Evolutionary conservation across 345 rosid species (phyloP).

Genomic region (rapeseed (Brassica napus)): Da-Ae NC_063435.1:12114001-12114500

Average conservation of each 20-base stretch:
- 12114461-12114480: not conserved
- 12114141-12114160: too few relatives aligned
- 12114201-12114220: slow-evolving; percentile 45
- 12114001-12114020: too few relatives aligned
- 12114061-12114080: too few relatives aligned
- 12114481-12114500: slow-evolving; percentile 23
- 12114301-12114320: not conserved
- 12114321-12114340: not conserved
- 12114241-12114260: slow-evolving; percentile 47
- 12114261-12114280: not conserved
- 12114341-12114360: not conserved
- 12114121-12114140: too few relatives aligned
- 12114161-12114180: slow-evolving; percentile 76
- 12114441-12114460: slow-evolving; percentile 6
- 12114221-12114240: slow-evolving; percentile 55
- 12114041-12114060: too few relatives aligned
- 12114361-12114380: not conserved
- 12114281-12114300: not conserved
- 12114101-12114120: too few relatives aligned
- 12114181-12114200: slow-evolving; percentile 37
- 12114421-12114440: slow-evolving; percentile 1
- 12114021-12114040: too few relatives aligned
- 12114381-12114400: not conserved
- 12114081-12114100: too few relatives aligned
- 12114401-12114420: not conserved